Evolutionary conservation across 768 basidiomycete genomes (phyloP), one percentile per base, ranked within the genome.

Genomic region (Plicaturopsis crispa): DNA sequence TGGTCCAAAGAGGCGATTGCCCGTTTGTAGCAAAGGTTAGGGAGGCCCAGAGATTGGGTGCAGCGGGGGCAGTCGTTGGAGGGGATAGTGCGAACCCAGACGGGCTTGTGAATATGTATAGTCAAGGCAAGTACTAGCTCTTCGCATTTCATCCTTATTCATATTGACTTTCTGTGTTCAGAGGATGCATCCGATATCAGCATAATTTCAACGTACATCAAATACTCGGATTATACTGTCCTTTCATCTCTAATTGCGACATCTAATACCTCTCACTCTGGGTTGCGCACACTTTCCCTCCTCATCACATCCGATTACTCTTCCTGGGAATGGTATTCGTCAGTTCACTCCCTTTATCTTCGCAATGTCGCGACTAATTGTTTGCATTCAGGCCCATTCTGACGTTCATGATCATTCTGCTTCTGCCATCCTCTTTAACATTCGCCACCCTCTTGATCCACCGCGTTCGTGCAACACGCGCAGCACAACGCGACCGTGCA

Each of bases 311-410:
- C 82, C 4, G 83, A 86, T 45, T 84, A 81, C 52, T 81, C 84
- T 11, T 75, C 81, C 31, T 92, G 88, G 81, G 87, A 91, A 53
- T 93, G 90, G 88, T 90, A 89, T 54, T 89, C 85, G 86, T 89
- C 47, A 79, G 73, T 47, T 39, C 18, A 30, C 10, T 20, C 32
- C 40, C 26, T 23, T 33, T 16, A 31, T 31, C 16, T 31, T 35
- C 19, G 31, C 18, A 30, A 18, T 47, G 35, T 42, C 35, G 30
- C 40, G 32, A 16, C 43, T 47, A 19, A 38, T 46, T 41, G 42
- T 38, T 26, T 43, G 5, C 16, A 20, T 24, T 10, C 45, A 89
- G 86, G 36, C 88, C 88, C 11, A 84, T 90, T 46, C 69, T 91
- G 40, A 90, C 88, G 7, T 88, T 91, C 52, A 66, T 92, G 42